Base-by-base conservation (phyloP, 2,329 filamentous ascomycete species). In the Blumeriella jaapii region DNA sequence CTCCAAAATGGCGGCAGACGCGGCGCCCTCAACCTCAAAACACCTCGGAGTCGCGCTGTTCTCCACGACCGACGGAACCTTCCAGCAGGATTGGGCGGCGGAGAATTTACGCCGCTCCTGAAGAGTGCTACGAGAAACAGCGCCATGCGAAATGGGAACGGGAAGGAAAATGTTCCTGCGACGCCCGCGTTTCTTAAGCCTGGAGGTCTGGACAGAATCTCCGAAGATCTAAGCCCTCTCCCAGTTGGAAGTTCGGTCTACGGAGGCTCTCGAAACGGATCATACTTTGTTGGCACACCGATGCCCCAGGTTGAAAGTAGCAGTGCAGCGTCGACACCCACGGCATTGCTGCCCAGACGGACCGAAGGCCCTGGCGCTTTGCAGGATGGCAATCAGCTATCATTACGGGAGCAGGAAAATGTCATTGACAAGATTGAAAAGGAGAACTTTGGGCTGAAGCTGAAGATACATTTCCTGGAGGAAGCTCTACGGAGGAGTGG, bases 341-440 rank as follows among this genome's bases (percentile, higher is more conserved):
- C 93, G 51, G 76, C 77, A 2, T 67, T 78, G 39, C 62, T 84
- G 20, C 71, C 78, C 5, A 71, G 78, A 38, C 69, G 71, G 41
- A 68, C 68, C 34, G 72, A 69, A 29, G 69, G 68, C 34, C 77
- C 75, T 34, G 79, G 76, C 1, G 72, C 83, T 4, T 60, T 93
- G 23, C 79, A 87, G 42, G 81, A 91, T 49, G 86, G 86, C 13
- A 94, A 95, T 50, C 80, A 93, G 54, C 69, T 95, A 49, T 94
- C 91, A 1, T 61, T 98, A 39, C 78, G 86, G 42, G 91, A 98
- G 55, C 91, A 98, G 59, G 91, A 96, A 60, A 86, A 85, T 49
- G 82, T 91, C 47, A 89, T 98, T 49, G 84, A 95, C 61, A 83
- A 83, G 54, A 89, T 98, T 50, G 86, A 95, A 55, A 98, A 98